Evolutionary conservation across 1,139 yeast species (phyloP), one percentile per base, ranked within the genome.

Genomic region (Hyphopichia burtonii): DNA sequence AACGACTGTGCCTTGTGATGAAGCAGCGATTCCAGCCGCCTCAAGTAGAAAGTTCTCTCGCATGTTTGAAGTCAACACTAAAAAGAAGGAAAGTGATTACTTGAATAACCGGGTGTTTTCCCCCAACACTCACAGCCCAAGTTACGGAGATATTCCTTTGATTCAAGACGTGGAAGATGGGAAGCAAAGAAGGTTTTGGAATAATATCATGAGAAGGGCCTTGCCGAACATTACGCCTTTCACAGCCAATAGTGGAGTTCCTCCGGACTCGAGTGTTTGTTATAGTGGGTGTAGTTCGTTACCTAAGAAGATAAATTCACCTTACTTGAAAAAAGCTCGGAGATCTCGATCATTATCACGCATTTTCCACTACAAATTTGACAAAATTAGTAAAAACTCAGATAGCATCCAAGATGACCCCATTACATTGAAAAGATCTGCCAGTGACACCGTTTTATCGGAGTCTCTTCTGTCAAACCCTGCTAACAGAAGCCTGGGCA

Each of bases 71-170:
- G 18, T 41, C n/a, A 41, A 43, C 28, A 30, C 42, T 14, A 38
- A 41, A 9, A 43, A 41, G 18, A 33, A 41, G 22, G 50, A 45
- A 18, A 52, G 54, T 41, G 54, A 54, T 1, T 44, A 47, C 9
- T 45, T 61, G 15, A 66, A 62, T 37, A 50, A 58, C 35, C 41
- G 48, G 19, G 48, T 62, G 4, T 63, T 63, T 41, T 60, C 66
- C 0, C 68, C 68, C 0, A 46, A 52, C 30, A 51, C 62, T 7
- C 66, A 63, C 46, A 38, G 63, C 27, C 64, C 54, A 6, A 42
- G 47, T 3, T 15, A 46, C 19, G 37, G 40, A 8, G 66, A 63
- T 44, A 53, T 62, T 3, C 61, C 63, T 2, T 54, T 57, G 3
- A 61, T 63, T 16, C 46, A 50, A 19, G 47, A 50, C 27, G 40